phyloP scores from a whole-genome alignment of 2,329 filamentous ascomycete genomes.

The Epichloe coenophiala region DNA sequence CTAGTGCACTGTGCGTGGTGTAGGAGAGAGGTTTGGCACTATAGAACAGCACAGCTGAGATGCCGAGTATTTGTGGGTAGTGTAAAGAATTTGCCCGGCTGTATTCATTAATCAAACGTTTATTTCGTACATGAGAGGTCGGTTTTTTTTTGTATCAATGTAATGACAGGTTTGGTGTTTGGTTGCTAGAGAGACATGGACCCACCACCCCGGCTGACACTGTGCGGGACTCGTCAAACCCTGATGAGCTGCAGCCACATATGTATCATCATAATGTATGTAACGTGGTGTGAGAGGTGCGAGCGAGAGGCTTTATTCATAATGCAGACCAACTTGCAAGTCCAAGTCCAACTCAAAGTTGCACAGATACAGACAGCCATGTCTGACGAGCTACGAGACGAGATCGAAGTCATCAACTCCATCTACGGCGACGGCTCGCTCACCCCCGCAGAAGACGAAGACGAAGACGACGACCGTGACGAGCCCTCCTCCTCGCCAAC shows the following conservation, averaged over 20 bases:
- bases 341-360: too few species aligned
- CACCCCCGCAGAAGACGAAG: conserved; percentile 20
- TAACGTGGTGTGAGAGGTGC: too few species aligned
- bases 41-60: conserved; percentile 13
- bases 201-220: background rate
- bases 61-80: conserved; percentile 6
- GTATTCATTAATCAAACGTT: background rate
- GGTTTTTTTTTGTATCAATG: too few species aligned
- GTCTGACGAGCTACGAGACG: conserved; percentile 53
- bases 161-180: too few species aligned
- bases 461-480: conserved; percentile 13
- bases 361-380: conserved; percentile 16
- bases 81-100: conserved; percentile 1
- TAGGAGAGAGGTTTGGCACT: conserved; percentile 11
- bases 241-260: too few species aligned
- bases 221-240: background rate
- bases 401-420: conserved; percentile 70
- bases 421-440: conserved; percentile 65
- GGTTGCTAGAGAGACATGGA: background rate
- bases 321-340: too few species aligned
- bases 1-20: conserved; percentile 3
- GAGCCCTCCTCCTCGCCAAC: conserved; percentile 10
- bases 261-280: too few species aligned
- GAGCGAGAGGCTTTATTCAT: too few species aligned
- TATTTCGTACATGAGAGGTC: background rate